phyloP scores from a whole-genome alignment of 176 grass and related monocot species.

The Juncus effusus region DNA sequence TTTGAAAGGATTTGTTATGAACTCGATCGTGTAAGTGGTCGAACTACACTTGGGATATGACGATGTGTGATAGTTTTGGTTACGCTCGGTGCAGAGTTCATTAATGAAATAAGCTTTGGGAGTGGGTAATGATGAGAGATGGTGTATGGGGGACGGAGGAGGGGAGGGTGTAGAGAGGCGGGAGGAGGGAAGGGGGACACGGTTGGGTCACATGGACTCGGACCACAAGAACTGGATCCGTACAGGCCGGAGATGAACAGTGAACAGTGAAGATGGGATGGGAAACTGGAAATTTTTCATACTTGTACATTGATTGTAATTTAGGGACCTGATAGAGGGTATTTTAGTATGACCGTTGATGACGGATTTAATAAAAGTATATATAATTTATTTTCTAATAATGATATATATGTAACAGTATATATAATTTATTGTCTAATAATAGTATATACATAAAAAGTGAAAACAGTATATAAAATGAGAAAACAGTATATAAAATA shows the following conservation, averaged over 20 bases:
- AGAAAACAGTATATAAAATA: too few species aligned
- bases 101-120: background rate
- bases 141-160: background rate
- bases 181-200: background rate
- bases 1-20: conserved; percentile 42
- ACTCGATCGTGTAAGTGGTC: background rate
- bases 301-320: too few species aligned
- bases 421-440: too few species aligned
- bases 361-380: too few species aligned
- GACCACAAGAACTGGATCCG: conserved; percentile 20
- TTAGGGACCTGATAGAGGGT: too few species aligned
- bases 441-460: too few species aligned
- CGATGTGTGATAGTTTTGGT: conserved; percentile 1
- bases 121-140: background rate
- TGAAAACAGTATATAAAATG: too few species aligned
- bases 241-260: conserved; percentile 5
- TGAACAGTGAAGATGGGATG: too few species aligned
- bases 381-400: too few species aligned
- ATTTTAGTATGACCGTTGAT: too few species aligned
- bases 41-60: background rate
- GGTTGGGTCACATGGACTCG: conserved; percentile 26
- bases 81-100: background rate
- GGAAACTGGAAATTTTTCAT: too few species aligned
- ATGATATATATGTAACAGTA: too few species aligned
- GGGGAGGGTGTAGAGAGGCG: background rate